Evolutionary conservation across 257 asterid genomes (phyloP).

Genomic region (Solanum okadae): DNA sequence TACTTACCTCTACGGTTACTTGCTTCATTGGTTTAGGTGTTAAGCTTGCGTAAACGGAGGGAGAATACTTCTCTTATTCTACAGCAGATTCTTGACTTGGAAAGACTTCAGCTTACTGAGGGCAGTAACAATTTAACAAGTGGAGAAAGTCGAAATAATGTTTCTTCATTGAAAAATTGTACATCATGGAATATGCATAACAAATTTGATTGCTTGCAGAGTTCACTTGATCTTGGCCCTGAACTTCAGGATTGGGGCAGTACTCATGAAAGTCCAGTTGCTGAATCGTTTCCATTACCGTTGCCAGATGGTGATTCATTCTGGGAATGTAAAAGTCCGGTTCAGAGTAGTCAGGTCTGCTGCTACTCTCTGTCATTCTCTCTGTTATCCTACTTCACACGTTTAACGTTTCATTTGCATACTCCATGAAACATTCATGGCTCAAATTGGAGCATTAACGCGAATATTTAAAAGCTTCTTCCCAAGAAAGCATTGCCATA

Average conservation of each 20-base stretch:
- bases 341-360: neutral
- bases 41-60: neutral
- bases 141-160: conserved; percentile 14
- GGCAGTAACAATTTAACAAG: conserved; percentile 13
- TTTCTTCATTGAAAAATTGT: conserved; percentile 15
- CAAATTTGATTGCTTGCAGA: conserved; percentile 17
- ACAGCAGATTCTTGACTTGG: conserved; percentile 62
- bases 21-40: neutral
- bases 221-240: conserved; percentile 15
- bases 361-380: neutral
- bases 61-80: conserved; percentile 23
- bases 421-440: neutral
- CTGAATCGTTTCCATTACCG: conserved; percentile 25
- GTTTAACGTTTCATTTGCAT: neutral
- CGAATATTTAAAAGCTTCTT: neutral
- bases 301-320: neutral
- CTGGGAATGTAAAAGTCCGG: conserved; percentile 3
- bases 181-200: conserved; percentile 16
- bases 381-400: neutral
- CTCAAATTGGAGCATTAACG: neutral
- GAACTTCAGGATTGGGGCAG: conserved; percentile 17
- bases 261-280: conserved; percentile 16
- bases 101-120: conserved; percentile 42
- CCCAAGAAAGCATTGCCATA: neutral
- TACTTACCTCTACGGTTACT: neutral